These are phyloP conservation scores for Vitis riparia DNA, from an alignment of 164 flowering plant species.

Conservation along the genomic window DNA sequence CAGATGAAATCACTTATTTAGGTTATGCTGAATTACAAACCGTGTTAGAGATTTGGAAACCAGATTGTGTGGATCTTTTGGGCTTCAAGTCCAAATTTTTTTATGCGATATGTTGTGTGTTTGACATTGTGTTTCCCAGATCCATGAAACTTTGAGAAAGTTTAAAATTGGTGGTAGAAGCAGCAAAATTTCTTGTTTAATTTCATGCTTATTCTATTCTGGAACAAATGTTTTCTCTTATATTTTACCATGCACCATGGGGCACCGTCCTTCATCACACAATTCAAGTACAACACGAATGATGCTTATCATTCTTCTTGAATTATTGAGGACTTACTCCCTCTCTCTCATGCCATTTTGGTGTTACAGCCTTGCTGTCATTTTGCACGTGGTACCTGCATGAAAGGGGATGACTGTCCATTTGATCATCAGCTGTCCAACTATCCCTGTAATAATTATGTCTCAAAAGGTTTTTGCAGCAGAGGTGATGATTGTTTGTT, in stretches of 20 bases:
- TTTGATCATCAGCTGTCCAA: conserved; percentile 86
- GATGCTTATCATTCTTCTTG: neutral
- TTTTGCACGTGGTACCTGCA: conserved; percentile 68
- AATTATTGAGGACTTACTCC: neutral
- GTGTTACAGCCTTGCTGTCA: conserved; percentile 68
- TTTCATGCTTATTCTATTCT: too few relatives aligned
- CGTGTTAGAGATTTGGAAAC: too few relatives aligned
- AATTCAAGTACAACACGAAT: neutral
- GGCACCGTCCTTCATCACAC: neutral
- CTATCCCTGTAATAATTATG: conserved; percentile 68
- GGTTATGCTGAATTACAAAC: too few relatives aligned
- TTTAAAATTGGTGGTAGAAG: too few relatives aligned
- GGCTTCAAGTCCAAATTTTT: too few relatives aligned
- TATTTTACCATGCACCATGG: neutral
- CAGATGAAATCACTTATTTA: too few relatives aligned
- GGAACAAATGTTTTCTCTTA: too few relatives aligned
- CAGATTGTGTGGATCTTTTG: too few relatives aligned
- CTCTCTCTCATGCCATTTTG: conserved; percentile 12
- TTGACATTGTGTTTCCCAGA: too few relatives aligned
- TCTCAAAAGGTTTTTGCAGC: conserved; percentile 54
- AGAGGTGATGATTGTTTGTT: conserved; percentile 77
- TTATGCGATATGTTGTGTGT: too few relatives aligned
- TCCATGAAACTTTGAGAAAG: too few relatives aligned
- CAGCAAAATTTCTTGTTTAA: too few relatives aligned
- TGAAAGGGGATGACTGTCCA: conserved; percentile 94